These are phyloP conservation scores for Eimeria tenella DNA, from an alignment of 169 alveolate species.

Conservation along the genomic window DNA sequence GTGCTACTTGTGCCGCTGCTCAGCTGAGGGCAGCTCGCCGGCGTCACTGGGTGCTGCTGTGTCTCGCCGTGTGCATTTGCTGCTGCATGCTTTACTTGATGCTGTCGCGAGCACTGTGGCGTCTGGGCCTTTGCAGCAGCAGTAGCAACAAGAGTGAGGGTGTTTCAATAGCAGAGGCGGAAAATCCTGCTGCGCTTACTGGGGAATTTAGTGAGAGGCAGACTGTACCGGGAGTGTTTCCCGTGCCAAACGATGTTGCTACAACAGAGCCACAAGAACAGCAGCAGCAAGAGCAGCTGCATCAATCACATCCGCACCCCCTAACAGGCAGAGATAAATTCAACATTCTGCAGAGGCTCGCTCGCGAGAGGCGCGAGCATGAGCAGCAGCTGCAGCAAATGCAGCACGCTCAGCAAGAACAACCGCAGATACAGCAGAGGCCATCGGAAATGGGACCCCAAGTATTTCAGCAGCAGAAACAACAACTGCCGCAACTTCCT, in stretches of 20 bases:
- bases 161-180: background rate
- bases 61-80: conserved; percentile 5
- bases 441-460: background rate
- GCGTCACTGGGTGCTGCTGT: background rate
- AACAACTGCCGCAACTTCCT: background rate
- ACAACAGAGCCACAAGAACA: background rate
- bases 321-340: conserved; percentile 29
- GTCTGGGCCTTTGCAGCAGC: conserved; percentile 30
- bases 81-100: conserved; percentile 18
- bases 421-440: background rate
- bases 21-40: conserved; percentile 18
- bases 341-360: conserved; percentile 22
- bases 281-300: conserved; percentile 25
- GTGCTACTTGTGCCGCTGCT: background rate
- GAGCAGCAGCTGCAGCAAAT: conserved; percentile 29
- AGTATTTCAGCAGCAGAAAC: background rate
- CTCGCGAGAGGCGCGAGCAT: conserved; percentile 11
- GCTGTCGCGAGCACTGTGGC: conserved; percentile 28
- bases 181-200: background rate
- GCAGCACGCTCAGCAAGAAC: conserved; percentile 26
- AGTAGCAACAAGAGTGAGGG: background rate
- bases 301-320: background rate
- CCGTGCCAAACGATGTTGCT: background rate
- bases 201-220: background rate
- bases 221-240: background rate